These are phyloP conservation scores for Pseudopithomyces chartarum DNA, from an alignment of 2,329 filamentous ascomycete genomes.

Conservation along the genomic window DNA sequence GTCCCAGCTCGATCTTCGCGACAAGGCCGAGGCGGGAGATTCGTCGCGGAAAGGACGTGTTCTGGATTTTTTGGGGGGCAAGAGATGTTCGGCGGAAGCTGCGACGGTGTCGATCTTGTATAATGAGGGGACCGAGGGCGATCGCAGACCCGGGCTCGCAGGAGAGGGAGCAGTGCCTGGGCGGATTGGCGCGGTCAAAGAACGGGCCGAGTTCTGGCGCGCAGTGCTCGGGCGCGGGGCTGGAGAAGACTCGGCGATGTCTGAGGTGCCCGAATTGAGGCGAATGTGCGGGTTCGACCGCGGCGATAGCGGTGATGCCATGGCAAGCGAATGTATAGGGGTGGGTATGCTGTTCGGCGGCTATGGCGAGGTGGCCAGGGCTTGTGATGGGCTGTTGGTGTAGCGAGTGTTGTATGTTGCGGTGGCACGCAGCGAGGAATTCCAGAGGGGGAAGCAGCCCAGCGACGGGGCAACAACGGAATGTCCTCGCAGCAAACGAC, in stretches of 20 bases:
- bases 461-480: constrained; percentile 35
- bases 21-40: constrained; percentile 60
- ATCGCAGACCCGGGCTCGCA: constrained; percentile 26
- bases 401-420: constrained; percentile 34
- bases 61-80: constrained; percentile 55
- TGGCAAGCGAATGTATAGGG: constrained; percentile 36
- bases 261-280: constrained; percentile 64
- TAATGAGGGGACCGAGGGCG: constrained; percentile 31
- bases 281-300: constrained; percentile 62
- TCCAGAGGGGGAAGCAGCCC: constrained; percentile 25
- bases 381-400: constrained; percentile 15
- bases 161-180: constrained; percentile 41
- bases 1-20: constrained; percentile 68
- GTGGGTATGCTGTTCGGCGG: constrained; percentile 27
- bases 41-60: constrained; percentile 59
- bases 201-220: constrained; percentile 51
- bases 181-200: constrained; percentile 47
- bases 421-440: constrained; percentile 37
- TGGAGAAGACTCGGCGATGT: constrained; percentile 49
- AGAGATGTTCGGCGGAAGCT: constrained; percentile 57
- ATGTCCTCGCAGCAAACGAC: constrained; percentile 14
- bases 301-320: constrained; percentile 36
- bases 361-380: constrained; percentile 28
- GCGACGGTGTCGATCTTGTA: constrained; percentile 42
- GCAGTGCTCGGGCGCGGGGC: constrained; percentile 43